A percentile compares a stretch with the other conserved stretches of the same genome.
These are phyloP conservation scores for Pistacia atlantica DNA, from an alignment of 345 rosid species.

Conservation along the genomic window DNA sequence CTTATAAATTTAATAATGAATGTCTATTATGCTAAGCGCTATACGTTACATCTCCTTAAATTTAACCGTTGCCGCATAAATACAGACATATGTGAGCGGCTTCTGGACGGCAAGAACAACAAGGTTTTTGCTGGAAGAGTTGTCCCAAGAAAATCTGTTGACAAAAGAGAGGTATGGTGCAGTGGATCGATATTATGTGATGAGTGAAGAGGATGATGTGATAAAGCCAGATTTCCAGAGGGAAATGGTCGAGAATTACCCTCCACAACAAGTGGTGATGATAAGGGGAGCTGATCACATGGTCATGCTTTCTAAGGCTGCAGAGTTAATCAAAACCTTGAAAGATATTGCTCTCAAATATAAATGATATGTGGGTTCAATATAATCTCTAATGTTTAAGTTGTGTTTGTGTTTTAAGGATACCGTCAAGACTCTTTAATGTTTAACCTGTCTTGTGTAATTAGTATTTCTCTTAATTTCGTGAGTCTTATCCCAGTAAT, in stretches of 20 bases:
- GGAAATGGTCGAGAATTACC: conserved; percentile 22
- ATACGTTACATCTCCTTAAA: conserved; percentile 6
- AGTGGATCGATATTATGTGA: conserved; percentile 17
- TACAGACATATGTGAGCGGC: neutral
- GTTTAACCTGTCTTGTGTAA: too few species aligned
- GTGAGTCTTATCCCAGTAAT: too few species aligned
- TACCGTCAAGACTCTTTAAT: too few species aligned
- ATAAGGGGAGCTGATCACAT: conserved; percentile 25
- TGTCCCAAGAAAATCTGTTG: neutral
- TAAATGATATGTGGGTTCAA: neutral
- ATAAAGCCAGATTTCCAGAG: conserved; percentile 11
- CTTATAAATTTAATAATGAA: too few species aligned
- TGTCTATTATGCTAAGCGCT: too few species aligned
- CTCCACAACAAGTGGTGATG: conserved; percentile 18
- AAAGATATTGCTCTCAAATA: conserved; percentile 18
- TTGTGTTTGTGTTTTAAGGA: too few species aligned
- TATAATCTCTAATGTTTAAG: too few species aligned
- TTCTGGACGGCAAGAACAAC: conserved; percentile 25
- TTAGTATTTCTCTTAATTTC: too few species aligned
- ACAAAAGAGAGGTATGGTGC: conserved; percentile 28
- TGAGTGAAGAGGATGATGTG: conserved; percentile 25
- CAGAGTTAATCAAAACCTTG: conserved; percentile 9
- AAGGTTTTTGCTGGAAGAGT: neutral
- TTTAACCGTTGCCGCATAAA: neutral
- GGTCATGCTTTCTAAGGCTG: conserved; percentile 38